phyloP scores from a whole-genome alignment of 202 grass and related monocot species.

The Saccharum hybrid region DNA sequence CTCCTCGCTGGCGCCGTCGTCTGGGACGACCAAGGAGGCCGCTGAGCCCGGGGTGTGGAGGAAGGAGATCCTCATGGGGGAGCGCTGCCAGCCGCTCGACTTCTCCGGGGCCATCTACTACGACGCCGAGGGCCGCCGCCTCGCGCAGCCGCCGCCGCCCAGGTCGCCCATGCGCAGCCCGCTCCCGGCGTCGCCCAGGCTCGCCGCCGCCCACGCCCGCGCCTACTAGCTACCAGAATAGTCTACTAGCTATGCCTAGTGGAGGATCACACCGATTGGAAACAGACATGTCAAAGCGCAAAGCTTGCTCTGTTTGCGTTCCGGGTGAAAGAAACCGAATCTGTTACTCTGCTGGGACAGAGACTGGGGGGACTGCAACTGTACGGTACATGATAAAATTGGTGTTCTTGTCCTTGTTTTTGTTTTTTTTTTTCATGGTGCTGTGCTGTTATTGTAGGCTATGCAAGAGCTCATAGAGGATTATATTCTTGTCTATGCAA shows the following conservation, averaged over 20 bases:
- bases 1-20: conserved; percentile 17
- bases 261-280: background rate
- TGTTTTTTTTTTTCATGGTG: background rate
- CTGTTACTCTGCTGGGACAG: background rate
- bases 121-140: conserved; percentile 59
- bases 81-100: conserved; percentile 76
- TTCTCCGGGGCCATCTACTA: conserved; percentile 45
- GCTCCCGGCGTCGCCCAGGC: conserved; percentile 31
- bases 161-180: conserved; percentile 70
- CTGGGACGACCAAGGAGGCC: background rate
- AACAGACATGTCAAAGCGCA: background rate
- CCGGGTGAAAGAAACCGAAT: background rate
- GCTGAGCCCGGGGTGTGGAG: conserved; percentile 54
- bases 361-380: background rate
- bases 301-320: conserved; percentile 36
- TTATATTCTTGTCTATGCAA: conserved; percentile 7
- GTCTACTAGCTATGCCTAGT: background rate
- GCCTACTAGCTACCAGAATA: background rate
- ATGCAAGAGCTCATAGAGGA: background rate
- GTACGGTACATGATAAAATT: conserved; percentile 20
- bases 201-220: conserved; percentile 21
- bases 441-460: conserved; percentile 22
- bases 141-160: conserved; percentile 49
- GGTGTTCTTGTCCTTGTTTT: background rate
- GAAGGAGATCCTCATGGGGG: conserved; percentile 74